Percentiles rank a stretch among this genome's conserved stretches.
These are phyloP conservation scores for Antitrichia curtipendula DNA, from an alignment of 225 moss, liverwort and hornwort genomes.

Conservation along the genomic window DNA sequence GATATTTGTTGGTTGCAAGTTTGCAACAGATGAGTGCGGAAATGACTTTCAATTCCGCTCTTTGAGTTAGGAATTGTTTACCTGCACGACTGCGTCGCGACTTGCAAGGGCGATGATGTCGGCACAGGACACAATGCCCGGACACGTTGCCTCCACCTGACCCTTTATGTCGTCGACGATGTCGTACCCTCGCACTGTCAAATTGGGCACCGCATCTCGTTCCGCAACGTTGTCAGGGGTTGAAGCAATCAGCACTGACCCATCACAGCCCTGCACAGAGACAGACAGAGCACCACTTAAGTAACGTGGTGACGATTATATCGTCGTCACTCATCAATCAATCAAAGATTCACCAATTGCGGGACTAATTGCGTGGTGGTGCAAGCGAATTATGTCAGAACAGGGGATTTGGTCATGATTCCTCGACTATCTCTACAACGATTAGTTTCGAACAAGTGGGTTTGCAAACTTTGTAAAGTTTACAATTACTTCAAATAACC, in stretches of 20 bases:
- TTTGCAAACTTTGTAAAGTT: not conserved
- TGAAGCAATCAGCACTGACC: constrained; percentile 34
- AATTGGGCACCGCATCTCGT: constrained; percentile 35
- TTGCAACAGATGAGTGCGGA: not conserved
- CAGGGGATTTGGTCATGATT: not conserved
- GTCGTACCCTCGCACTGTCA: constrained; percentile 31
- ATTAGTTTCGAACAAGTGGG: not conserved
- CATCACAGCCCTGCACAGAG: constrained; percentile 42
- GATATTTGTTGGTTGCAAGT: too few species aligned
- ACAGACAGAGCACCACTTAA: not conserved
- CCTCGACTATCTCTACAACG: not conserved
- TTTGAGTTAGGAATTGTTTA: not conserved
- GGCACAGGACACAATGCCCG: constrained; percentile 37
- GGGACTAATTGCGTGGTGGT: not conserved
- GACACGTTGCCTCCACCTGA: constrained; percentile 33
- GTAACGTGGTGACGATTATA: not conserved
- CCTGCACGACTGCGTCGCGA: constrained; percentile 37
- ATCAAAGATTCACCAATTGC: not conserved
- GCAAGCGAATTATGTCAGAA: not conserved
- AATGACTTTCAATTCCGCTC: too few species aligned
- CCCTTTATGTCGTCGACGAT: constrained; percentile 34
- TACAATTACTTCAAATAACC: not conserved
- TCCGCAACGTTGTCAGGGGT: constrained; percentile 30
- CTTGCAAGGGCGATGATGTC: constrained; percentile 44
- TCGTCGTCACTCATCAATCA: not conserved